Evolutionary conservation across 2,329 filamentous ascomycete species (phyloP), one percentile per base, ranked within the genome.

Genomic region (Cytospora piceicola): DNA sequence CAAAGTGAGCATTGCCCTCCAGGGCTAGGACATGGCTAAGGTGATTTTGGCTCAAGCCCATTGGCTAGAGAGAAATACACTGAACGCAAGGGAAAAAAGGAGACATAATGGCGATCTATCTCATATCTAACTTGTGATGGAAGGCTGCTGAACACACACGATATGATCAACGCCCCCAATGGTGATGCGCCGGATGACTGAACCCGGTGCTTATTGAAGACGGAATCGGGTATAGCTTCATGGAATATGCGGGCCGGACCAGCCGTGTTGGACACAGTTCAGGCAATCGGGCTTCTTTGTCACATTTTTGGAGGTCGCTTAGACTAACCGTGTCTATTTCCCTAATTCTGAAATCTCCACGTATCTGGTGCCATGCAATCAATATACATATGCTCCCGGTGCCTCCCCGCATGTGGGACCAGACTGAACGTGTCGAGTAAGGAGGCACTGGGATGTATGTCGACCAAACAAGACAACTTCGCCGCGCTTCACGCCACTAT

Each of bases 181-280:
- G 46, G 14, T 24, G 22, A 12, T 39, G 42, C 22, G 36, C 57
- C 57, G 32, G n/a, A 49, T 34, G 17, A 52, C 59, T 61, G 42
- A 32, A 60, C 60, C 51, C 55, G 58, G 63, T 42, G 11, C 24
- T 52, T 68, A 68, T 68, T 68, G 58, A 68, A 46, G 27, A 46
- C 63, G 61, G 27, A 68, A 68, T 63, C 24, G 55, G 66, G 66
- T 49, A 65, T 67, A 63, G 66, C 55, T 11, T 65, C 58, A 36
- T 34, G 29, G 24, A 22, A 54, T n/a, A 22, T 20, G n/a, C 58
- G 22, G 20, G 34, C 27, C 34, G 39, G 15, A 14, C 52, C 56
- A 57, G 49, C 63, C 56, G 49, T 15, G 8, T n/a, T 11, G 8
- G n/a, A 24, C 15, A 20, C 42, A 15, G 22, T 27, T 34, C 34